phyloP scores from a whole-genome alignment of 768 basidiomycete species.

The Suillus plorans region DNA sequence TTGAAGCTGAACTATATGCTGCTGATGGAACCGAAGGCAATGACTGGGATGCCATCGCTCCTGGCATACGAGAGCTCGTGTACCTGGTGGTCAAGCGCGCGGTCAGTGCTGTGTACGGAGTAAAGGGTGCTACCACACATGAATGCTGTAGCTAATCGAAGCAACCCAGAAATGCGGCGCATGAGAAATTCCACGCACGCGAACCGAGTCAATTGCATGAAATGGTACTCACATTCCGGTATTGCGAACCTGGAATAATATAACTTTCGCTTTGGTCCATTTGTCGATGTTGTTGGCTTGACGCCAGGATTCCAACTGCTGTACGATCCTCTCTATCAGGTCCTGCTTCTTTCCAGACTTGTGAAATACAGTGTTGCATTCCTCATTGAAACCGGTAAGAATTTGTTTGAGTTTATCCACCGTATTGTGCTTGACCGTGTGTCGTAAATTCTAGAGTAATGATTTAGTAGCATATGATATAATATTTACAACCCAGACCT shows the following conservation, averaged over 20 bases:
- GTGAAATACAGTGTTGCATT: conserved; percentile 63
- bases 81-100: conserved; percentile 22
- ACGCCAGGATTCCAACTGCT: conserved; percentile 61
- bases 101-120: conserved; percentile 14
- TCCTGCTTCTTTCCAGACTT: conserved; percentile 89
- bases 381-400: conserved; percentile 73
- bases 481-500: conserved; percentile 43
- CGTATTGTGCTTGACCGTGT: conserved; percentile 73
- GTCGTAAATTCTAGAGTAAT: conserved; percentile 58
- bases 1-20: conserved; percentile 19
- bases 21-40: conserved; percentile 18
- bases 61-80: conserved; percentile 24
- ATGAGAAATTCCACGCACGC: conserved; percentile 13
- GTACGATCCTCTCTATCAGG: conserved; percentile 73
- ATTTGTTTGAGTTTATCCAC: conserved; percentile 87
- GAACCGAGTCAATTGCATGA: conserved; percentile 9
- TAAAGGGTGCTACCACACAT: conserved; percentile 8
- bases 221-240: conserved; percentile 61
- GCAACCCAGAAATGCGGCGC: conserved; percentile 6
- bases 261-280: conserved; percentile 67
- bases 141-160: conserved; percentile 7
- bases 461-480: conserved; percentile 16
- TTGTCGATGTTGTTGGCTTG: conserved; percentile 54
- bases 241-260: conserved; percentile 65
- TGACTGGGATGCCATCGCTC: conserved; percentile 25